Conservation (phyloP, 257 asterid genomes). For the Striga asiatica region DNA sequence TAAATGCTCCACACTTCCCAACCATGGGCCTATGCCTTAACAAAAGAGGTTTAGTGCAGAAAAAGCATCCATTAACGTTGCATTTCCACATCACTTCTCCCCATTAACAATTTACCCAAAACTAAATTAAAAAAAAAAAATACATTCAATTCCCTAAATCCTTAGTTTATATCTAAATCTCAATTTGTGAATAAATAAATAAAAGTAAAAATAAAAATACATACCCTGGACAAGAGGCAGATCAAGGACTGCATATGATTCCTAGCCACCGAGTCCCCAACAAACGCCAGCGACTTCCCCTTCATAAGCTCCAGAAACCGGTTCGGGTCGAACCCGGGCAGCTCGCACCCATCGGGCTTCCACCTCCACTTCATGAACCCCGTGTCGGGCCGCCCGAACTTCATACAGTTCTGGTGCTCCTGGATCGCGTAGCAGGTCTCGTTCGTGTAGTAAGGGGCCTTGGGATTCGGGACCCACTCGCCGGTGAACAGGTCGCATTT, state of each 20-base stretch:
- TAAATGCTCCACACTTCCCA: too few species aligned
- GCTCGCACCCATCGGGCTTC: conserved; percentile 56
- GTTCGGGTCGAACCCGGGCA: conserved; percentile 26
- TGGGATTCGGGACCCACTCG: conserved; percentile 66
- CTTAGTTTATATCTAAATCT: too few species aligned
- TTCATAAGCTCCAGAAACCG: conserved; percentile 32
- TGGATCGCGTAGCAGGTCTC: conserved; percentile 36
- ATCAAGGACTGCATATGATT: conserved; percentile 64
- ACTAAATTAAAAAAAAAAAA: too few species aligned
- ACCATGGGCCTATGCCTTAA: too few species aligned
- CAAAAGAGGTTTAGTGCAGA: too few species aligned
- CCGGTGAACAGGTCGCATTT: conserved; percentile 64
- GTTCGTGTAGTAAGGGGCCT: conserved; percentile 68
- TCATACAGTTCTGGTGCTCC: conserved; percentile 57
- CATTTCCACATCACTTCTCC: too few species aligned
- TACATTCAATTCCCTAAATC: too few species aligned
- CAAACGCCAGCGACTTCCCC: conserved; percentile 51
- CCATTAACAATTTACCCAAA: too few species aligned
- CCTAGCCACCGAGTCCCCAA: conserved; percentile 59
- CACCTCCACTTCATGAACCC: conserved; percentile 52
- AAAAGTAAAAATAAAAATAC: neutral
- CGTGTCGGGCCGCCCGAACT: conserved; percentile 45
- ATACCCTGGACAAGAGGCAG: conserved; percentile 50
- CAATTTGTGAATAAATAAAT: too few species aligned
- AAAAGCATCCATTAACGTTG: too few species aligned